Percentiles rank a stretch among this genome's conserved stretches.
phyloP scores from a whole-genome alignment of 257 asterid genomes.

The Solanum paucissectum region DNA sequence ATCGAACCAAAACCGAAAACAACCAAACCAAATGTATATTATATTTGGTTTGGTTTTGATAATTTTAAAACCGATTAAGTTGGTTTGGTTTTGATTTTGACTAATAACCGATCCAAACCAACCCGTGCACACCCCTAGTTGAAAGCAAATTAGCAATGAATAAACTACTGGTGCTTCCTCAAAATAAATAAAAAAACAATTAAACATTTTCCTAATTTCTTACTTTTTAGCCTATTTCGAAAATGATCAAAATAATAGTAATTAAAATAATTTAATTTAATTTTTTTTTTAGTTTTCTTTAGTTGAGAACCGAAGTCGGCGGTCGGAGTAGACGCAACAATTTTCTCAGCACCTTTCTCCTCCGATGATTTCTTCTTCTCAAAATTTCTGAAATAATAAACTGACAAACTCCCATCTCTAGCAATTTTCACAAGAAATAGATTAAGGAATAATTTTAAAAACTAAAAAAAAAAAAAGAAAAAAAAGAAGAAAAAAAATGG shows the following conservation, averaged over 20 bases:
- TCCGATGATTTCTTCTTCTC: background rate
- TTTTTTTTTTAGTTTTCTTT: no score
- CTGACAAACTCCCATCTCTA: background rate
- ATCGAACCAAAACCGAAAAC: no score
- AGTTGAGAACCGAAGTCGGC: background rate
- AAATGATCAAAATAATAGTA: no score
- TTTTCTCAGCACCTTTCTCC: background rate
- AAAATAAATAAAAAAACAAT: background rate
- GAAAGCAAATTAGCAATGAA: no score
- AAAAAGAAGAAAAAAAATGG: conserved; percentile 18
- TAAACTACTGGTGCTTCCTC: no score
- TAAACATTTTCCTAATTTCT: background rate
- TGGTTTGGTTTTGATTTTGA: no score
- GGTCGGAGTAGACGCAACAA: background rate
- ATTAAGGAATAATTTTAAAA: background rate
- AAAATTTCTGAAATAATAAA: background rate
- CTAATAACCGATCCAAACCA: no score
- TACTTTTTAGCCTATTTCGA: background rate
- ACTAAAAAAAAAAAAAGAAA: background rate
- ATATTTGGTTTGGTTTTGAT: no score
- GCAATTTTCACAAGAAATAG: background rate
- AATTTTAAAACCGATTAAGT: no score
- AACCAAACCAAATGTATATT: no score
- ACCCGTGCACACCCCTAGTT: no score
- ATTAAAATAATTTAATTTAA: no score